These are phyloP conservation scores for Monosporozyma aerobia DNA, from an alignment of 805 yeast species.

Conservation along the genomic window DNA sequence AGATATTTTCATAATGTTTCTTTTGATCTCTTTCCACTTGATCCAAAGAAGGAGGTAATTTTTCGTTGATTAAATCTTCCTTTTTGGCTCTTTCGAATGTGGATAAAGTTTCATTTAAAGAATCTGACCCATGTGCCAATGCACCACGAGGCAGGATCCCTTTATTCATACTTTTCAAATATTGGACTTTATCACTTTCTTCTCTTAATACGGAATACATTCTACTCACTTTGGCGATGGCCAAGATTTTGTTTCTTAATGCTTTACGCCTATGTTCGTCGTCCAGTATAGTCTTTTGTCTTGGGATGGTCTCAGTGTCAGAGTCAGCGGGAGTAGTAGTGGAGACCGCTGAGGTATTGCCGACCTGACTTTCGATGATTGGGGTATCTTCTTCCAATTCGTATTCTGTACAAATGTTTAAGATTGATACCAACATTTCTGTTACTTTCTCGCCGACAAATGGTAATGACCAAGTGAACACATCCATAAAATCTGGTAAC, in stretches of 20 bases:
- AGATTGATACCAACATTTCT: slow-evolving; percentile 81
- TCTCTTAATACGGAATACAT: slow-evolving; percentile 85
- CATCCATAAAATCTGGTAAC: slow-evolving; percentile 95
- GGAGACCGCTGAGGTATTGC: not conserved
- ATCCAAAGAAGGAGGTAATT: slow-evolving; percentile 71
- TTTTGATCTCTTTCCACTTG: slow-evolving; percentile 40
- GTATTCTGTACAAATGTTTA: slow-evolving; percentile 92
- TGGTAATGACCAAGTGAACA: slow-evolving; percentile 93
- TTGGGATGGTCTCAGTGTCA: not conserved
- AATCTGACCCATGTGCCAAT: slow-evolving; percentile 72
- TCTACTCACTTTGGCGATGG: slow-evolving; percentile 91
- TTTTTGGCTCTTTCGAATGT: slow-evolving; percentile 76
- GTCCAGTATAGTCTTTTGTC: slow-evolving; percentile 13
- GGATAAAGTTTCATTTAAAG: slow-evolving; percentile 56
- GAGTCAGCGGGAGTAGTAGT: not conserved
- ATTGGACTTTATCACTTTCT: slow-evolving; percentile 78
- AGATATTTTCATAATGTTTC: slow-evolving; percentile 30
- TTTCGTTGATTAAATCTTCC: slow-evolving; percentile 78
- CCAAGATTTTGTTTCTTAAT: slow-evolving; percentile 78
- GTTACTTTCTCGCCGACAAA: slow-evolving; percentile 95
- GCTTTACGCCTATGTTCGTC: slow-evolving; percentile 38
- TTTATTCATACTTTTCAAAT: slow-evolving; percentile 60
- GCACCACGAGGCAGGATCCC: slow-evolving; percentile 84
- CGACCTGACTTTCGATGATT: slow-evolving; percentile 31
- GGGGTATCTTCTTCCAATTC: slow-evolving; percentile 74